Base-by-base conservation (phyloP, 2,329 filamentous ascomycete species). In the Cladophialophora psammophila region DNA sequence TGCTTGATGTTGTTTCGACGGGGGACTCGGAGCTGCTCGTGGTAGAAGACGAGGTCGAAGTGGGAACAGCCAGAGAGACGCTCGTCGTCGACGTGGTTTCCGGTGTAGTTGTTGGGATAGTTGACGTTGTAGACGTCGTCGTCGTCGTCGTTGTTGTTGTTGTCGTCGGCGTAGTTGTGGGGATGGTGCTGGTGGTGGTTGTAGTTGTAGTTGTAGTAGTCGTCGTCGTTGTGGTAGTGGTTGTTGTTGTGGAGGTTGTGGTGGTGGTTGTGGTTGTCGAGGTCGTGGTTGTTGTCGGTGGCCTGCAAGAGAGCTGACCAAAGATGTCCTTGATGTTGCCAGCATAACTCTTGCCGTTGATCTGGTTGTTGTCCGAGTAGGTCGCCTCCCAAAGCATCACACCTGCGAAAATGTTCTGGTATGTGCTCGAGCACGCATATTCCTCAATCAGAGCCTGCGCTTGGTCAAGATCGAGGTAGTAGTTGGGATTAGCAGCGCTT, bases 331-430 rank as follows among this genome's bases (percentile, higher is more conserved):
- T 85, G 68, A 84, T 82, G 76, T 81, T 80, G 60, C 79, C 76
- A 1, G 79, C 77, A 75, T 83, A 87, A 20, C 77, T 76, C 55
- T 78, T 72, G n/a, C 75, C 79, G 63, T 81, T 78, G 62, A 81
- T 78, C 13, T 75, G 63, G 72, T 86, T 86, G 60, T 77, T 76
- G 12, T 79, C 75, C n/a, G 81, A 81, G 10, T 79, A 78, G 1
- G 83, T 85, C 5, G 85, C 83, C 60, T 87, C 85, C 84, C 84
- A 88, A 5, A 88, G 74, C 86, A 88, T 88, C 48, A 87, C 78
- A 76, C 87, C 87, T 48, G 85, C 86, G 69, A 88, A 88, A 1
- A 75, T 76, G 26, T 77, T 64, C 1, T 78, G 42, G 57, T 70
- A 70, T 2, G 34, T 75, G 66, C 80, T 78, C 26, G 77, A 73